Conservation (phyloP, 441 rosid species). For the Viola pubescens region DNA sequence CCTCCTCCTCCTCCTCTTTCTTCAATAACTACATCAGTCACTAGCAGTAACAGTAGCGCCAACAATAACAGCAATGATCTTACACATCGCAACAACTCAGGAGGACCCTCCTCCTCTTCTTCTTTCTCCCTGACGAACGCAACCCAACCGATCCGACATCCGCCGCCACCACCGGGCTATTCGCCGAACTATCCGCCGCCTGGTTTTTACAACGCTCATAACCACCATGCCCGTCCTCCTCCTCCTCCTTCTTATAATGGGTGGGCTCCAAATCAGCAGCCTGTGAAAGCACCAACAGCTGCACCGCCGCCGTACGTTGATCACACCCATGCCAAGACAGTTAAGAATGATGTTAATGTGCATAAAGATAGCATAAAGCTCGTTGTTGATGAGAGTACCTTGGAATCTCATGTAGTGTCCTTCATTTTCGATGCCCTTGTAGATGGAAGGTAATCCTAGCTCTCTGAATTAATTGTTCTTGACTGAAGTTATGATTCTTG, state of each 20-base stretch:
- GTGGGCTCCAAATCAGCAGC: conserved; percentile 4
- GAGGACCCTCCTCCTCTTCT: not conserved
- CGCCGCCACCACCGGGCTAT: conserved; percentile 11
- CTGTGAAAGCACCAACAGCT: not conserved
- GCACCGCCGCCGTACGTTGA: conserved; percentile 43
- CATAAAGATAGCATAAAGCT: conserved; percentile 46
- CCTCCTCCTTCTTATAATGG: not conserved
- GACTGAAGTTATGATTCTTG: not conserved
- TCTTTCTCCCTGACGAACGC: not conserved
- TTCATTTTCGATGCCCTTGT: conserved; percentile 70
- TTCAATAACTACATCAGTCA: too few relatives aligned
- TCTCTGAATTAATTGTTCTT: not conserved
- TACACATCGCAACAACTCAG: not conserved
- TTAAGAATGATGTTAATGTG: conserved; percentile 74
- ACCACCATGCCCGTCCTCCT: not conserved
- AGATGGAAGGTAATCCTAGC: conserved; percentile 49
- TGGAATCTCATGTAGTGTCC: conserved; percentile 33
- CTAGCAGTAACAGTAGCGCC: not conserved
- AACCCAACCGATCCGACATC: not conserved
- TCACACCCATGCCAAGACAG: conserved; percentile 60
- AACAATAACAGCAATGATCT: not conserved
- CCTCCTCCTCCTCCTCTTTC: not conserved
- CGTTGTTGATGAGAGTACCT: conserved; percentile 42
- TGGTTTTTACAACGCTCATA: not conserved
- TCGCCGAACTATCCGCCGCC: too few relatives aligned